These are phyloP conservation scores for Lactifluus volemus DNA, from an alignment of 768 basidiomycete genomes.

Conservation along the genomic window DNA sequence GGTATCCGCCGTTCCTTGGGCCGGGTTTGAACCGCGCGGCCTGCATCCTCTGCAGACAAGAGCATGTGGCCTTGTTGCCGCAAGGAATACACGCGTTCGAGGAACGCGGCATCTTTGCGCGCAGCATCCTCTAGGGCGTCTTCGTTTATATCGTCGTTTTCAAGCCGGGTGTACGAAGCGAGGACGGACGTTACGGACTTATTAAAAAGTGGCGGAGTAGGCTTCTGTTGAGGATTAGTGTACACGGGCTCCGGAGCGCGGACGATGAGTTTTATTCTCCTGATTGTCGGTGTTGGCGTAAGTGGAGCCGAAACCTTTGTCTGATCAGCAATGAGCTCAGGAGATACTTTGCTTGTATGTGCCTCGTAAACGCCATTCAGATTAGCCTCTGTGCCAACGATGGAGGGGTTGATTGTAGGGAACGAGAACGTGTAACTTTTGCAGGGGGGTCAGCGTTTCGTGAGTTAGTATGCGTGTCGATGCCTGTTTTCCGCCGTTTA, in stretches of 20 bases:
- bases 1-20: slow-evolving; percentile 13
- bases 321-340: neutral
- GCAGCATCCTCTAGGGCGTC: slow-evolving; percentile 33
- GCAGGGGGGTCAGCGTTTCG: neutral
- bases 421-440: neutral
- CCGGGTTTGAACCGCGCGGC: slow-evolving; percentile 12
- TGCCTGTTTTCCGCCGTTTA: slow-evolving; percentile 19
- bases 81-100: slow-evolving; percentile 37
- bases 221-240: slow-evolving; percentile 62
- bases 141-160: slow-evolving; percentile 40
- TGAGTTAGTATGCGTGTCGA: neutral
- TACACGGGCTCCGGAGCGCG: slow-evolving; percentile 50
- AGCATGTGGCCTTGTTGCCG: slow-evolving; percentile 40
- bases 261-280: slow-evolving; percentile 60
- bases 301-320: neutral
- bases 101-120: slow-evolving; percentile 35
- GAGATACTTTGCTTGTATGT: neutral
- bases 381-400: neutral
- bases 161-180: slow-evolving; percentile 49
- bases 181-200: slow-evolving; percentile 51
- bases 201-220: slow-evolving; percentile 41
- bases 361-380: slow-evolving; percentile 4
- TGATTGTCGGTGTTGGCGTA: slow-evolving; percentile 34
- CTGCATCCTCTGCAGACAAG: slow-evolving; percentile 30
- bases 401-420: neutral